These are phyloP conservation scores for Pascua sp. DNA, from an alignment of 1,284 basidiomycete genomes.

Conservation along the genomic window DNA sequence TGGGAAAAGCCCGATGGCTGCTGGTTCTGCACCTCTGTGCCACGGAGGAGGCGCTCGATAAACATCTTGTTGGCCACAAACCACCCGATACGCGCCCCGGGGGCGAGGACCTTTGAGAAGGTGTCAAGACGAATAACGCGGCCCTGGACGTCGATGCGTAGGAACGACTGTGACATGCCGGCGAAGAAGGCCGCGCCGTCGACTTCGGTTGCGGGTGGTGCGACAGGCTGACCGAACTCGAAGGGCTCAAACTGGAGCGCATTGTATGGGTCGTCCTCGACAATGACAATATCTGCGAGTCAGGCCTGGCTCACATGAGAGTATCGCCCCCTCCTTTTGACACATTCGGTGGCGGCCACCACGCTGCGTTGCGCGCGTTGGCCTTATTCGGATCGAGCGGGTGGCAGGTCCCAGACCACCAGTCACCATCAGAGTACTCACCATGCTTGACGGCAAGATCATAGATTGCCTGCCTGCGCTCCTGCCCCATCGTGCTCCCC, in stretches of 20 bases:
- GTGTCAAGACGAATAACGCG: slow-evolving; percentile 42
- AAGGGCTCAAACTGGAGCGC: slow-evolving; percentile 54
- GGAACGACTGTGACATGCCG: slow-evolving; percentile 59
- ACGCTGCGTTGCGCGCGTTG: not conserved
- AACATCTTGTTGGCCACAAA: slow-evolving; percentile 54
- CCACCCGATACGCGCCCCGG: slow-evolving; percentile 70
- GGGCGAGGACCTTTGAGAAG: slow-evolving; percentile 58
- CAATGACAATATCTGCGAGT: slow-evolving; percentile 58
- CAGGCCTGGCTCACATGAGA: not conserved
- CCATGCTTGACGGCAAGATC: slow-evolving; percentile 67
- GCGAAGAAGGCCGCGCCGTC: slow-evolving; percentile 28
- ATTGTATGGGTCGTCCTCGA: slow-evolving; percentile 75
- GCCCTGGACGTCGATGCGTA: slow-evolving; percentile 52
- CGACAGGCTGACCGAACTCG: not conserved
- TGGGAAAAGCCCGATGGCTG: slow-evolving; percentile 63
- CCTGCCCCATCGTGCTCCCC: slow-evolving; percentile 63
- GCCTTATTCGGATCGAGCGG: not conserved
- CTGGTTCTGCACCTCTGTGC: slow-evolving; percentile 64
- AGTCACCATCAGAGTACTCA: slow-evolving; percentile 4
- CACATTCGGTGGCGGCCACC: not conserved
- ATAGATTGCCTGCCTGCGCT: slow-evolving; percentile 70
- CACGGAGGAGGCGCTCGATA: slow-evolving; percentile 65
- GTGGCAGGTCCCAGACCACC: not conserved
- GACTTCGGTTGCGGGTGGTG: slow-evolving; percentile 8
- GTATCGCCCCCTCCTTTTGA: too few species aligned